Base-by-base conservation (phyloP, 2,329 filamentous ascomycete genomes). In the Chrysoporthe austroafricana region DNA sequence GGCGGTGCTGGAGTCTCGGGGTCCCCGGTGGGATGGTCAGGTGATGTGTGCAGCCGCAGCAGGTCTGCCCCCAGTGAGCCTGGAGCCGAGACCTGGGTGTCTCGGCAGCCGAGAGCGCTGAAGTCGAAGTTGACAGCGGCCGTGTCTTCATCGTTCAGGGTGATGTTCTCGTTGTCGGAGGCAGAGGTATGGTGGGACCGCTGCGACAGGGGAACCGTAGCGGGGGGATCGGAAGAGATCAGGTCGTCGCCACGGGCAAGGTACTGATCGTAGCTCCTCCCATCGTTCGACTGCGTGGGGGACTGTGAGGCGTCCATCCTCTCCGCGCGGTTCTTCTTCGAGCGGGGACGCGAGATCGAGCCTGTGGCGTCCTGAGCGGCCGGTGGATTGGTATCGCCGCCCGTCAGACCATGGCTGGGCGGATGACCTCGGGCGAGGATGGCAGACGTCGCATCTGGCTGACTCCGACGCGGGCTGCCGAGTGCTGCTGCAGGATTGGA, bases 281-380 rank as follows among this genome's bases (percentile, higher is more conserved):
- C 85, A 57, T 83, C 81, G 71, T 88, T 88, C 67, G 81, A 78
- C 74, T 88, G 86, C 1, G 86, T 88, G 1, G 83, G 83, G 11
- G 85, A 85, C 66, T 83, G 82, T 13, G 84, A 85, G n/a, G 75
- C 77, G 43, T 83, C 79, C 78, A 81, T 84, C 63, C 77, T 82
- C 67, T 71, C 58, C 16, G 9, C 26, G 52, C 26, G 21, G 13
- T 48, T 43, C 21, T 50, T 44, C 32, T 54, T 60, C 18, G 52
- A 50, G 32, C 61, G 52, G 57, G 63, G 65, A 11, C 42, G 42
- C 57, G 39, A 14, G n/a, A n/a, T 59, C 16, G 44, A 18, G 9
- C 13, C 46, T 9, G 34, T n/a, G 50, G 14, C 16, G 5, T 16
- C 34, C 7, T 50, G 43, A 21, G 32, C 26, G 4, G 50, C 9